These are phyloP conservation scores for Colletotrichum destructivum DNA, from an alignment of 2,329 filamentous ascomycete genomes.

Conservation along the genomic window DNA sequence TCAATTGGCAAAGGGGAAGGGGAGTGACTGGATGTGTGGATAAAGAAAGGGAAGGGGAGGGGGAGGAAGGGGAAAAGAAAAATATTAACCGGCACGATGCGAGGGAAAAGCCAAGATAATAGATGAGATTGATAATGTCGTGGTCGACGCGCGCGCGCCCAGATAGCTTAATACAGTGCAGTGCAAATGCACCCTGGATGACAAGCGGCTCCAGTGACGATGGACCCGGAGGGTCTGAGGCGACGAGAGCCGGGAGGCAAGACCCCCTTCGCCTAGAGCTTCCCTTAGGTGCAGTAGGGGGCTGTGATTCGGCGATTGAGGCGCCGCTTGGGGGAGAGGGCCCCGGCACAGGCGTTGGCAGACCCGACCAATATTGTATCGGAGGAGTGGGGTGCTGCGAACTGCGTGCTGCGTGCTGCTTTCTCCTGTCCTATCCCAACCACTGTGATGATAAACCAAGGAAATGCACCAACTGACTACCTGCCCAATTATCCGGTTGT, in stretches of 20 bases:
- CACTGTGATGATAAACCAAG: not conserved
- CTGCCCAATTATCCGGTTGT: not conserved
- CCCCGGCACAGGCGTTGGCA: slow-evolving; percentile 30
- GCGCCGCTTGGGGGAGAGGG: slow-evolving; percentile 31
- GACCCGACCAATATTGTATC: slow-evolving; percentile 37
- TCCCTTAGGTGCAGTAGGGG: slow-evolving; percentile 2
- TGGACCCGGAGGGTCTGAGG: slow-evolving; percentile 36
- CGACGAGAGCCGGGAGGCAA: slow-evolving; percentile 8
- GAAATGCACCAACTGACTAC: not conserved
- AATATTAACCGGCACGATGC: slow-evolving; percentile 20
- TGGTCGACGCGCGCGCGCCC: slow-evolving; percentile 1
- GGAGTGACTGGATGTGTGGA: not conserved
- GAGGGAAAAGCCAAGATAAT: slow-evolving; percentile 39
- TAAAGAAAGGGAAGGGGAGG: slow-evolving; percentile 12
- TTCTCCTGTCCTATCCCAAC: slow-evolving; percentile 4
- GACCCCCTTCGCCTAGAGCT: slow-evolving; percentile 9
- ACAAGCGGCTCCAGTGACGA: slow-evolving; percentile 15
- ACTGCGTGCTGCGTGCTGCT: slow-evolving; percentile 12
- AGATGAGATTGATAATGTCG: slow-evolving; percentile 41
- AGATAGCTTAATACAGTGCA: slow-evolving; percentile 13
- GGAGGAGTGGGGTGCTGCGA: slow-evolving; percentile 16
- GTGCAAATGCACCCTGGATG: slow-evolving; percentile 6
- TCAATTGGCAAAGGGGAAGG: not conserved
- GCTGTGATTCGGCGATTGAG: slow-evolving; percentile 26
- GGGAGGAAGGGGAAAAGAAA: slow-evolving; percentile 11